These are phyloP conservation scores for Bombardia bombarda DNA, from an alignment of 495 filamentous ascomycete genomes.

Conservation along the genomic window DNA sequence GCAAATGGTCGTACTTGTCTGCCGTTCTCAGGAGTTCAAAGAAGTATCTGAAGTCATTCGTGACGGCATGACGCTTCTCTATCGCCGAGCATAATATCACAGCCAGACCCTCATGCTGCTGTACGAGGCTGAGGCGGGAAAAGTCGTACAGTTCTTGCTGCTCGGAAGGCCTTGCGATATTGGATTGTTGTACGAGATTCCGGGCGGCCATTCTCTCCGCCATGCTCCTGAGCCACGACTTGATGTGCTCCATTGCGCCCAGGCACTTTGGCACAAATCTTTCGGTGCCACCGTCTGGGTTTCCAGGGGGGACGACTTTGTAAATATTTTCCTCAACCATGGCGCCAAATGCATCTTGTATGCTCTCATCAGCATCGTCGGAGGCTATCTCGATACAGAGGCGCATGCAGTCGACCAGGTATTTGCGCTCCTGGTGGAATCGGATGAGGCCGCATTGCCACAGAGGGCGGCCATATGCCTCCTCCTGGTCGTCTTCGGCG, in stretches of 20 bases:
- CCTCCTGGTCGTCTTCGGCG: constrained; percentile 54
- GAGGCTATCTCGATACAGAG: constrained; percentile 59
- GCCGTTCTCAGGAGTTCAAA: constrained; percentile 54
- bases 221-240: constrained; percentile 62
- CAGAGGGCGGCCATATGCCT: constrained; percentile 57
- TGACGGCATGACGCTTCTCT: constrained; percentile 58
- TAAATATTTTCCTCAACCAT: constrained; percentile 34
- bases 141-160: constrained; percentile 65
- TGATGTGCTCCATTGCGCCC: constrained; percentile 62
- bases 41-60: constrained; percentile 66
- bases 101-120: constrained; percentile 84
- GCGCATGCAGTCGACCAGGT: constrained; percentile 73
- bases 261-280: constrained; percentile 63
- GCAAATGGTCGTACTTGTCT: constrained; percentile 62
- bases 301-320: constrained; percentile 18
- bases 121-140: constrained; percentile 61
- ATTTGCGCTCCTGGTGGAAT: constrained; percentile 75
- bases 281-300: constrained; percentile 8
- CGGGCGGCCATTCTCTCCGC: constrained; percentile 63
- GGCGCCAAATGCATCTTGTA: constrained; percentile 29
- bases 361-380: constrained; percentile 37
- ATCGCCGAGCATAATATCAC: constrained; percentile 67
- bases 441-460: constrained; percentile 67
- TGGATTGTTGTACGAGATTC: constrained; percentile 55
- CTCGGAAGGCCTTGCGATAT: constrained; percentile 52